Evolutionary conservation across 371 early-diverging fungal genomes (phyloP), one percentile per base, ranked within the genome.

Genomic region (Mortierella sp.): DNA sequence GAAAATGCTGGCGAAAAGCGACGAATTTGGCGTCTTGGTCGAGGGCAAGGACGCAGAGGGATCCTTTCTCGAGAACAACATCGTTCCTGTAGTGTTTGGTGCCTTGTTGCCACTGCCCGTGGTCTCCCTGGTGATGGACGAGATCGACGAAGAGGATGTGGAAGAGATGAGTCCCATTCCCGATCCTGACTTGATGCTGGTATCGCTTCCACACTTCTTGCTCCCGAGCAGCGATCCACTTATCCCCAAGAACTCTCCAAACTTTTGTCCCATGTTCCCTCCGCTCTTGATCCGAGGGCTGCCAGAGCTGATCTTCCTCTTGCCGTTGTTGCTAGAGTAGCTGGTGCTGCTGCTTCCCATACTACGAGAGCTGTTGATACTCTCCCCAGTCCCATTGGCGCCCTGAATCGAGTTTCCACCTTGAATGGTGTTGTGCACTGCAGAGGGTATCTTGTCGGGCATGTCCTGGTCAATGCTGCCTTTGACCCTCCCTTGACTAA

Each of bases 121-220:
- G 29, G 41, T 2, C 14, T 67, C 61, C 48, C 40, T 55, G 6
- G 58, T 13, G 11, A 55, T 52, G 16, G 69, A 41, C 2, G 72
- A 64, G 26, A 66, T 22, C 14, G 64, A 61, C 22, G 52, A 43
- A 13, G 74, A 31, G 26, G 79, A 74, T 11, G 66, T 48, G 9
- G 68, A n/a, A 0, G 48, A 26, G 1, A 44, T 55, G 29, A 37
- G 40, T 34, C 11, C 19, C 31, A n/a, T 16, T 3, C 50, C 5
- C 6, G 58, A 19, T 5, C 9, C 37, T 8, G 40, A 53, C 63
- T 71, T 75, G 26, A 75, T 68, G 52, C 64, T 71, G 11, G 63
- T 67, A 29, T 79, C 75, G n/a, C 71, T 75, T 4, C 75, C 75
- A 13, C 75, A 72, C 43, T 79, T 79, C 55, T 74, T 79, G 29